Percentiles rank a stretch among this genome's conserved stretches.
These are phyloP conservation scores for Anthostomella pinea DNA, from an alignment of 2,329 filamentous ascomycete genomes.

Conservation along the genomic window DNA sequence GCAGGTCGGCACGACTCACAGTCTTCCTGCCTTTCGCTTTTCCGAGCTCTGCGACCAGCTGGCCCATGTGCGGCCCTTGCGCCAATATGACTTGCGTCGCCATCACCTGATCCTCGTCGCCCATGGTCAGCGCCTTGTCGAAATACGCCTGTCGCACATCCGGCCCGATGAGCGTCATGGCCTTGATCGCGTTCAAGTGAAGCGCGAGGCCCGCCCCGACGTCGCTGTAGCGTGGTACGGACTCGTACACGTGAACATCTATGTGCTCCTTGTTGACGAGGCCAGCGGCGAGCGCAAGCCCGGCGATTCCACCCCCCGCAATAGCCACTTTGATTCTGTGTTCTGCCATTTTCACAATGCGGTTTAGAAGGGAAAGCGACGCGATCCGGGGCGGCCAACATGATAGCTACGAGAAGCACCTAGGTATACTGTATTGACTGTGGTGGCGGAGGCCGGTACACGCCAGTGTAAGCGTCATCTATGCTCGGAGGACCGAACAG, in stretches of 20 bases:
- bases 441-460: no score
- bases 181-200: slow-evolving; percentile 36
- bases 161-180: slow-evolving; percentile 34
- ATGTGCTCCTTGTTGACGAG: slow-evolving; percentile 34
- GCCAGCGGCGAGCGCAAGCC: slow-evolving; percentile 35
- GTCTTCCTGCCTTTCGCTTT: slow-evolving; percentile 33
- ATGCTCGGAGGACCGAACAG: no score
- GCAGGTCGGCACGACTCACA: slow-evolving; percentile 31
- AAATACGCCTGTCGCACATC: slow-evolving; percentile 32
- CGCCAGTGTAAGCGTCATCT: no score
- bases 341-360: slow-evolving; percentile 6
- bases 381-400: no score
- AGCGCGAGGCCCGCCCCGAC: slow-evolving; percentile 39
- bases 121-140: slow-evolving; percentile 29
- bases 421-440: no score
- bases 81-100: slow-evolving; percentile 33
- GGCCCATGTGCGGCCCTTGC: slow-evolving; percentile 22
- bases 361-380: not conserved
- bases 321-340: slow-evolving; percentile 24
- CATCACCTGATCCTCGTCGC: slow-evolving; percentile 32
- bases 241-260: slow-evolving; percentile 37
- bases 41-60: slow-evolving; percentile 31
- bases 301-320: slow-evolving; percentile 34
- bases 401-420: no score
- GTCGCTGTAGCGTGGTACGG: slow-evolving; percentile 30